These are phyloP conservation scores for Phlyctochytrium arcticum DNA, from an alignment of 192 early-diverging fungal species.

Conservation along the genomic window DNA sequence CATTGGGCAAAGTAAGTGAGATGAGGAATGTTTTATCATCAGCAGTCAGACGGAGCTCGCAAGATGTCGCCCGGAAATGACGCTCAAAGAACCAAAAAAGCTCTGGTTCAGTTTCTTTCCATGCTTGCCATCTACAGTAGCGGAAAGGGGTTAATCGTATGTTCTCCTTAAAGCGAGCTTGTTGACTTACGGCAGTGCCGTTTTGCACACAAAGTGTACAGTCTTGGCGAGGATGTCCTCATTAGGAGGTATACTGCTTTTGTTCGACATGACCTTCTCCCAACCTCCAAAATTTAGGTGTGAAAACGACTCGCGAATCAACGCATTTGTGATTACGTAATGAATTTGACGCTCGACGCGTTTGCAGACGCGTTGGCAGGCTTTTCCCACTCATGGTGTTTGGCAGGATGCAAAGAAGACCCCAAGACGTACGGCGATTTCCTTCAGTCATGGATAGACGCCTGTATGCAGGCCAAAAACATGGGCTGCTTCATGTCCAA, in stretches of 20 bases:
- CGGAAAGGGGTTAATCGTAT: neutral
- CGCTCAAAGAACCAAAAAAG: conserved; percentile 48
- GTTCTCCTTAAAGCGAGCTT: neutral
- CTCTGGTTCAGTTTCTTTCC: conserved; percentile 45
- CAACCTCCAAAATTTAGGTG: too few relatives aligned
- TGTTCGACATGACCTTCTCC: neutral
- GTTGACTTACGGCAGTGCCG: conserved; percentile 20
- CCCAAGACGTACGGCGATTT: too few relatives aligned
- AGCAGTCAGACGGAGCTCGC: conserved; percentile 37
- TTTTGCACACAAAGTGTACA: conserved; percentile 28
- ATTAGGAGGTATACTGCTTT: neutral
- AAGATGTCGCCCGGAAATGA: conserved; percentile 32
- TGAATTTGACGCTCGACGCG: too few relatives aligned
- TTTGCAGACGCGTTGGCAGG: too few relatives aligned
- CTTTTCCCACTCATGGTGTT: too few relatives aligned
- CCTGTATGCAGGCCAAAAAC: too few relatives aligned
- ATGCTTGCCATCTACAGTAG: conserved; percentile 29
- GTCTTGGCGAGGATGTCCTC: conserved; percentile 25
- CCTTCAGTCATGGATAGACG: too few relatives aligned
- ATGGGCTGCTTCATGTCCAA: too few relatives aligned
- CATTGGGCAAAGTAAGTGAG: conserved; percentile 43
- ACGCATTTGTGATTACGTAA: too few relatives aligned
- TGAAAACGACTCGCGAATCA: too few relatives aligned
- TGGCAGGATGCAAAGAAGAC: too few relatives aligned
- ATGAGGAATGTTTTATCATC: conserved; percentile 47